Conservation (phyloP, 495 filamentous ascomycete genomes). For the Podospora pseudopauciseta region DNA sequence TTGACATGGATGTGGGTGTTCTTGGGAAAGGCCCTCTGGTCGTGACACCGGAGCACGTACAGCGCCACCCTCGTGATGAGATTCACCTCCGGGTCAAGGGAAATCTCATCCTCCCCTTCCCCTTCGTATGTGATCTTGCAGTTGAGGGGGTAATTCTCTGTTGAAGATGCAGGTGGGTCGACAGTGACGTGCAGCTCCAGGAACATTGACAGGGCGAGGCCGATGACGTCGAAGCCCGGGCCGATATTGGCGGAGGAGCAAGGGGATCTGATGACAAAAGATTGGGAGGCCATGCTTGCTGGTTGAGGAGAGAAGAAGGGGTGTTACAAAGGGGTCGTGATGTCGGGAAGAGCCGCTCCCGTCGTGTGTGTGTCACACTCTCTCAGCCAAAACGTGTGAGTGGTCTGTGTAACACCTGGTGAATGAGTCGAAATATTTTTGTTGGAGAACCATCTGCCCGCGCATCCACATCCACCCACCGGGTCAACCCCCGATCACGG, state of each 20-base stretch:
- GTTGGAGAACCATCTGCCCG: background rate
- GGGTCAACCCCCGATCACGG: slow-evolving; percentile 1
- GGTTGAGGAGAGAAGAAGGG: background rate
- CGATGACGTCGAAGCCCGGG: slow-evolving; percentile 96
- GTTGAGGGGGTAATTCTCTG: slow-evolving; percentile 59
- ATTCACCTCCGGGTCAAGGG: slow-evolving; percentile 73
- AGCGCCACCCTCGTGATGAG: slow-evolving; percentile 87
- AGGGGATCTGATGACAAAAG: slow-evolving; percentile 63
- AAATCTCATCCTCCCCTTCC: slow-evolving; percentile 70
- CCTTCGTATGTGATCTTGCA: slow-evolving; percentile 89
- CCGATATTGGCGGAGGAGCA: slow-evolving; percentile 96
- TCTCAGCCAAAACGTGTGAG: background rate
- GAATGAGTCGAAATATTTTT: slow-evolving; percentile 1
- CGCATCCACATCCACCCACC: background rate
- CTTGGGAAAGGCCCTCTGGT: slow-evolving; percentile 71
- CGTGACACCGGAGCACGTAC: slow-evolving; percentile 89
- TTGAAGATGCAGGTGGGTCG: slow-evolving; percentile 50
- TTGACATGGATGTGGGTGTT: slow-evolving; percentile 89
- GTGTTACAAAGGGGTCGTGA: background rate
- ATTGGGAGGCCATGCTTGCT: slow-evolving; percentile 36
- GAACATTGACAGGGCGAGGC: slow-evolving; percentile 84
- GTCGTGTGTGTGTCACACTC: background rate
- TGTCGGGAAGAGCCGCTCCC: background rate
- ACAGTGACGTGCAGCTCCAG: slow-evolving; percentile 79
- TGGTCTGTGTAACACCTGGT: background rate